Evolutionary conservation across 305 asterid genomes (phyloP).

Genomic region (Caryopteris hybrid): DNA sequence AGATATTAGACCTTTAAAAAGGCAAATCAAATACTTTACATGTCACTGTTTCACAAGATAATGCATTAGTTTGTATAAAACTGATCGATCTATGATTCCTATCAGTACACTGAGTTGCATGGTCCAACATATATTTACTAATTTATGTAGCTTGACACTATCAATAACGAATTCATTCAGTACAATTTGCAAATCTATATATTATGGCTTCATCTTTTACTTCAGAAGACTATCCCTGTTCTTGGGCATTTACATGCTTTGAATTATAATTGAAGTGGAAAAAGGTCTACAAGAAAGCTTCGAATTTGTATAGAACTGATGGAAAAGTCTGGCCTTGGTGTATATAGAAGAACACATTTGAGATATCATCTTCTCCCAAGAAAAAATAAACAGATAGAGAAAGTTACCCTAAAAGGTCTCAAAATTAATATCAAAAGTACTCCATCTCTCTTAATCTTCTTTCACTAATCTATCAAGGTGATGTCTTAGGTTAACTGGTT

Average conservation of each 20-base stretch:
- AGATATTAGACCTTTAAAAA: not conserved
- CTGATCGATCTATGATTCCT: no score
- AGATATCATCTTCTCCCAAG: no score
- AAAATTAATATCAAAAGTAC: not conserved
- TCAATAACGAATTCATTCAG: not conserved
- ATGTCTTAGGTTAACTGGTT: not conserved
- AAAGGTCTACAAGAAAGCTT: not conserved
- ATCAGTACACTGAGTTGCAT: no score
- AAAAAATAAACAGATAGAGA: no score
- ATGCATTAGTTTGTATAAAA: not conserved
- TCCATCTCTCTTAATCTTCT: not conserved
- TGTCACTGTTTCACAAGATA: not conserved
- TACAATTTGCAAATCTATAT: not conserved
- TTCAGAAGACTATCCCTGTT: not conserved
- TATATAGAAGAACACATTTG: not conserved
- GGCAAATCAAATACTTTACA: not conserved
- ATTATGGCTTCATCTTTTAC: not conserved
- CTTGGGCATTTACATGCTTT: not conserved
- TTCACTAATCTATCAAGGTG: not conserved
- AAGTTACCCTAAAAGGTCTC: not conserved
- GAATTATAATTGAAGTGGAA: not conserved
- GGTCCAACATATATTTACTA: no score
- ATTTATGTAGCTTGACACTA: not conserved
- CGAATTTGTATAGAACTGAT: not conserved
- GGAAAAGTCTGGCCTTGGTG: not conserved